Evolutionary conservation across 139 green algal genomes (phyloP), one percentile per base, ranked within the genome.

Genomic region (Chlorella sp.): DNA sequence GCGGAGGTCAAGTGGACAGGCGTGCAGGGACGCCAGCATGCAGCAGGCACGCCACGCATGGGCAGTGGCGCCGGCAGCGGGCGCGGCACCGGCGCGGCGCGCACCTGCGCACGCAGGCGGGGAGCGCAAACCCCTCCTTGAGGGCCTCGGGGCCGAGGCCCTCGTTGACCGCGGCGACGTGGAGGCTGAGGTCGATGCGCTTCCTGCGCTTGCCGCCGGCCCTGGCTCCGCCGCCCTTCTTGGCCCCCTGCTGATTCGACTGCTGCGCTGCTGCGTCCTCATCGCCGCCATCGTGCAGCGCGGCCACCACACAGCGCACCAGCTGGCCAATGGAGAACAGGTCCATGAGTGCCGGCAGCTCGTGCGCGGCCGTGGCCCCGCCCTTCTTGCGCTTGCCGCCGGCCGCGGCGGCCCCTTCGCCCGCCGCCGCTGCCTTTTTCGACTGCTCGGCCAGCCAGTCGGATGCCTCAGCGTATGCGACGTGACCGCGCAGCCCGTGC

Each of bases 321-420:
- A 91, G 90, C 87, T 97, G 93, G 1, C 93, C 94, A 15, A 93
- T 80, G 38, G 17, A 23, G 67, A 92, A 94, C 5, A 93, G 45
- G 23, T 81, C 63, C 2, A 50, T 56, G 33, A 94, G 82, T 7
- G 50, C 46, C 15, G 69, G 69, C 53, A 67, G 69, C 25, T 38
- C 35, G n/a, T 27, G 23, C 38, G 29, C n/a, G n/a, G 68, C 42
- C 25, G 17, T 46, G 0, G 33, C 41, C 23, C 35, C 14, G n/a
- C 58, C 19, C 48, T 70, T 61, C n/a, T 40, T 70, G 42, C 35
- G 36, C 46, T 73, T 60, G 9, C n/a, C 65, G 7, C 14, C 31
- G 3, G 19, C 41, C 33, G 36, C 51, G 46, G 27, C 60, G 27
- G 40, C 53, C 33, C 53, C 64, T 25, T 61, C 55, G 5, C 69